Evolutionary conservation across 257 asterid species (phyloP).

Genomic region (Nemophila menziesii): DNA sequence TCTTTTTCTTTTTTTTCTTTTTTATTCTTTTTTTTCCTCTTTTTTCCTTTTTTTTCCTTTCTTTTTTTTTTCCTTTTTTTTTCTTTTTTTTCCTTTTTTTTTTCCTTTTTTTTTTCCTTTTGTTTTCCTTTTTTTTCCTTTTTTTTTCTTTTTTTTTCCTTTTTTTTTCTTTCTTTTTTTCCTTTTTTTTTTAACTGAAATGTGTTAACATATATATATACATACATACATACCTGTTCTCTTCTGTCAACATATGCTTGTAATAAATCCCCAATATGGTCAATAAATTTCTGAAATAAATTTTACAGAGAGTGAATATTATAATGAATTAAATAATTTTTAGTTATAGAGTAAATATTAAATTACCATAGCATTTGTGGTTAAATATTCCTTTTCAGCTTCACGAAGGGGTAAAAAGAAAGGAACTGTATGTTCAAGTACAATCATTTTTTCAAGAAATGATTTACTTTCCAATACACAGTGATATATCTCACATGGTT

Average conservation of each 20-base stretch:
- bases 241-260: conserved; percentile 96
- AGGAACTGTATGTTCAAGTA: conserved; percentile 80
- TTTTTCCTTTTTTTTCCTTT: not conserved
- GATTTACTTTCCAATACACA: conserved; percentile 98
- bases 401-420: conserved; percentile 92
- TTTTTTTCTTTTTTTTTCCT: too few species aligned
- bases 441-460: conserved; percentile 94
- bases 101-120: too few species aligned
- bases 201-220: too few species aligned
- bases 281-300: conserved; percentile 91
- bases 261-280: conserved; percentile 76
- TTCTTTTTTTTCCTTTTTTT: too few species aligned
- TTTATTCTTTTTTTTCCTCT: not conserved
- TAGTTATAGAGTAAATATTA: not conserved
- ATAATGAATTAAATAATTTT: not conserved
- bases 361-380: conserved; percentile 91
- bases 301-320: conserved; percentile 16
- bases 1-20: too few species aligned
- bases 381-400: conserved; percentile 70
- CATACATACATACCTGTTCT: conserved; percentile 92
- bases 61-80: too few species aligned
- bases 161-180: too few species aligned
- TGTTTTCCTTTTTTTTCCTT: too few species aligned
- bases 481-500: conserved; percentile 84
- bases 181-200: too few species aligned